A percentile compares a stretch with the other conserved stretches of the same genome.
These are phyloP conservation scores for Candida ponderosae DNA, from an alignment of 805 yeast genomes.

Conservation along the genomic window DNA sequence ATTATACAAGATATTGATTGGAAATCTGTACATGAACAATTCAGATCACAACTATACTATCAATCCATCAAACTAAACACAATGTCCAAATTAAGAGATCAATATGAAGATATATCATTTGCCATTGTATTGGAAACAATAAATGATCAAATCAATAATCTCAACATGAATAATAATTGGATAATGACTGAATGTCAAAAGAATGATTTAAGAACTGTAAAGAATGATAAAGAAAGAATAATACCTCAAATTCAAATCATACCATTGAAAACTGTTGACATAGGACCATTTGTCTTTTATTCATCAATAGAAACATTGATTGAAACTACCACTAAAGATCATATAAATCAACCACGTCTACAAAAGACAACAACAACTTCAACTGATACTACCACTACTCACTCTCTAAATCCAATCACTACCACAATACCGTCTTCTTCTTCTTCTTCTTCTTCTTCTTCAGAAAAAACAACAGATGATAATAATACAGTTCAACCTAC, in stretches of 20 bases:
- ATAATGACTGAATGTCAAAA: constrained; percentile 13
- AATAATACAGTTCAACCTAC: too few species aligned
- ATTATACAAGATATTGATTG: constrained; percentile 5
- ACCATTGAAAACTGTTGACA: constrained; percentile 32
- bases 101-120: not conserved
- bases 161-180: constrained; percentile 1
- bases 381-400: too few species aligned
- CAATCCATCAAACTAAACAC: constrained; percentile 8
- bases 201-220: constrained; percentile 3
- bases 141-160: not conserved
- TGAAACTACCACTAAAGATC: not conserved
- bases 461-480: not conserved
- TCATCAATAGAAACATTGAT: constrained; percentile 22
- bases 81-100: not conserved
- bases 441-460: not conserved
- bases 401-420: too few species aligned
- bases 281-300: constrained; percentile 33
- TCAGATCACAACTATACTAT: constrained; percentile 13
- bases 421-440: too few species aligned
- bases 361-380: too few species aligned
- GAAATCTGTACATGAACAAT: constrained; percentile 9
- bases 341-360: too few species aligned
- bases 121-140: not conserved
- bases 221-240: constrained; percentile 5
- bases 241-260: constrained; percentile 19